Evolutionary conservation across 148 eudicot genomes (phyloP), one percentile per base, ranked within the genome.

Genomic region (Diospyros kaki): DNA sequence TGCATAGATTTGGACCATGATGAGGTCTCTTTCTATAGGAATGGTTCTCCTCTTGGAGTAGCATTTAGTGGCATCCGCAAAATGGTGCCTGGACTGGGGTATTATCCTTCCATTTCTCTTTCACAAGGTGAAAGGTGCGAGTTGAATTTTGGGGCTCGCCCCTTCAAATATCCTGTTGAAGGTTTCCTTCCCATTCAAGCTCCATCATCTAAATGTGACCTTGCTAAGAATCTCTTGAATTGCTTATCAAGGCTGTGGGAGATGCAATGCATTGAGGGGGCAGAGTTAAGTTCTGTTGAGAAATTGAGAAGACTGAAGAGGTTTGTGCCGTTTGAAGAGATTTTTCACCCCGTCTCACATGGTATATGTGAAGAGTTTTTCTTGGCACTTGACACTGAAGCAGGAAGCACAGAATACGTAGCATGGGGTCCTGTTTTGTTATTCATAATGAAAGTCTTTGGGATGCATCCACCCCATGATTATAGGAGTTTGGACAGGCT

Each of bases 81-180:
- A 85, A 89, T 88, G 91, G 87, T 76, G 64, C 91, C 90, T 81
- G 95, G 95, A 42, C 64, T 84, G 73, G 97, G 92, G 42, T 94
- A 94, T 83, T 92, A 87, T 79, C 98, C 98, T 51, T 96, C 98
- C 12, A 80, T 94, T 69, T 94, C 98, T 43, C 92, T 94, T 58
- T 94, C 97, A 60, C 97, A 89, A 79, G 96, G 97, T 58, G 98
- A 94, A 77, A 83, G 92, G 45, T 94, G 96, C 77, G 95, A 92
- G 81, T 80, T 94, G 71, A 94, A 94, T 77, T 94, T 94, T 82
- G 98, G 98, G 70, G 90, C 80, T 46, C 86, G 85, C 46, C 97
- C 98, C n/a, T 94, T 94, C 62, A 86, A 82, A 72, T 84, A 87
- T 77, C 96, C 98, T 52, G 61, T 94, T 56, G 81, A 87, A 73